Evolutionary conservation across 176 grass and related monocot genomes (phyloP).

Genomic region (Ananas comosus): DNA sequence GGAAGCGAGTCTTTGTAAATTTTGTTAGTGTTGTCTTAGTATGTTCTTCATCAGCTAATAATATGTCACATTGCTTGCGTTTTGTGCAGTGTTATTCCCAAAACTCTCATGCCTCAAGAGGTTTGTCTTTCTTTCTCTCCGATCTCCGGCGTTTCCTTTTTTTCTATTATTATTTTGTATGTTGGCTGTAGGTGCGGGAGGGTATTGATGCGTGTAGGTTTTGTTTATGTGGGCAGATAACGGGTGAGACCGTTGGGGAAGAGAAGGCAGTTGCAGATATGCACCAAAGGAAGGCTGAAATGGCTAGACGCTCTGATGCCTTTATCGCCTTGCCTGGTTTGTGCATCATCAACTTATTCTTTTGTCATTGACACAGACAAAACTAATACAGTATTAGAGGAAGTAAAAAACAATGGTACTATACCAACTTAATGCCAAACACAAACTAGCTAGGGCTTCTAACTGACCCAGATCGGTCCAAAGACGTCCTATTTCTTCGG

Average conservation of each 20-base stretch:
- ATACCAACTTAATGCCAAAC: too few species aligned
- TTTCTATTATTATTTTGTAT: slow-evolving; percentile 6
- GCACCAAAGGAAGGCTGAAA: slow-evolving; percentile 99
- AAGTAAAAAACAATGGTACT: neutral
- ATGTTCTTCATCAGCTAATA: neutral
- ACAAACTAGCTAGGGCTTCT: too few species aligned
- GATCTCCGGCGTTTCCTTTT: neutral
- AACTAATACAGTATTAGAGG: neutral
- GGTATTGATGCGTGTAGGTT: slow-evolving; percentile 2
- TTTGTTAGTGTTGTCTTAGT: neutral
- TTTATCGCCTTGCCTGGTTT: slow-evolving; percentile 95
- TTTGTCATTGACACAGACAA: slow-evolving; percentile 11
- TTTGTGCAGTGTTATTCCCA: slow-evolving; percentile 94
- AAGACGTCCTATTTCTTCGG: too few species aligned
- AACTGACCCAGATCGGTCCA: too few species aligned
- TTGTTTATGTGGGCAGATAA: slow-evolving; percentile 50
- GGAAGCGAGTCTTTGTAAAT: neutral
- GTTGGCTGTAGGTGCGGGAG: neutral
- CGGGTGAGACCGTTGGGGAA: slow-evolving; percentile 87
- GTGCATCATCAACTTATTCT: neutral
- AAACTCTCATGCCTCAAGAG: slow-evolving; percentile 98
- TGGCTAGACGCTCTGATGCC: slow-evolving; percentile 95
- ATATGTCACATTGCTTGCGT: slow-evolving; percentile 38
- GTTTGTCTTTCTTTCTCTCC: slow-evolving; percentile 31
- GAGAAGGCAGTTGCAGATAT: slow-evolving; percentile 86